Evolutionary conservation across 345 rosid genomes (phyloP).

Genomic region (Raphanus sativus): DNA sequence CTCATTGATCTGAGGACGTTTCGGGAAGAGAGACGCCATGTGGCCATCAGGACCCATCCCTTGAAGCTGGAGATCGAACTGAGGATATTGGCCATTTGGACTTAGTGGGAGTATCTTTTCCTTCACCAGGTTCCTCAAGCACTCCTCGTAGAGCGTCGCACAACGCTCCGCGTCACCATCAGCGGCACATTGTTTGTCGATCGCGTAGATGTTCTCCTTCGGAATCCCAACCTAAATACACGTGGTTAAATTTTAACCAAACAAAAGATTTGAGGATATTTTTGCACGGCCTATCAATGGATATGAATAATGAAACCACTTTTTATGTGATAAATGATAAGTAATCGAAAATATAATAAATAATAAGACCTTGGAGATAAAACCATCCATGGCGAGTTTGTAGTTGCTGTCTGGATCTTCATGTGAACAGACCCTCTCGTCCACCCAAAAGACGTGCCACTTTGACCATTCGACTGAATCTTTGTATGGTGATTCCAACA

Average conservation of each 20-base stretch:
- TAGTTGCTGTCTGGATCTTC: constrained; percentile 78
- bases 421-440: constrained; percentile 79
- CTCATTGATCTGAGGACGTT: constrained; percentile 58
- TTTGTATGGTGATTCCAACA: constrained; percentile 51
- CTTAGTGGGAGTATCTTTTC: constrained; percentile 42
- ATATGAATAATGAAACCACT: neutral
- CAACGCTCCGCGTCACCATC: constrained; percentile 71
- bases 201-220: constrained; percentile 59
- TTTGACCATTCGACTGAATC: constrained; percentile 77
- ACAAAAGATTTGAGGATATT: neutral
- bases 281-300: neutral
- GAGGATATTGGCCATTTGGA: constrained; percentile 51
- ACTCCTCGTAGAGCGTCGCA: constrained; percentile 46
- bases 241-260: neutral
- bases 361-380: constrained; percentile 62
- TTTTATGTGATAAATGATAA: neutral
- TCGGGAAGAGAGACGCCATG: constrained; percentile 77
- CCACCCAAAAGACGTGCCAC: constrained; percentile 92
- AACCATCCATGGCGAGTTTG: constrained; percentile 68
- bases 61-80: constrained; percentile 75
- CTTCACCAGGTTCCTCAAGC: constrained; percentile 55
- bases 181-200: constrained; percentile 60
- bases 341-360: neutral
- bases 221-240: constrained; percentile 57
- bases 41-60: constrained; percentile 94